Evolutionary conservation across 2,329 filamentous ascomycete species (phyloP).

Genomic region (Aureobasidium zeae): DNA sequence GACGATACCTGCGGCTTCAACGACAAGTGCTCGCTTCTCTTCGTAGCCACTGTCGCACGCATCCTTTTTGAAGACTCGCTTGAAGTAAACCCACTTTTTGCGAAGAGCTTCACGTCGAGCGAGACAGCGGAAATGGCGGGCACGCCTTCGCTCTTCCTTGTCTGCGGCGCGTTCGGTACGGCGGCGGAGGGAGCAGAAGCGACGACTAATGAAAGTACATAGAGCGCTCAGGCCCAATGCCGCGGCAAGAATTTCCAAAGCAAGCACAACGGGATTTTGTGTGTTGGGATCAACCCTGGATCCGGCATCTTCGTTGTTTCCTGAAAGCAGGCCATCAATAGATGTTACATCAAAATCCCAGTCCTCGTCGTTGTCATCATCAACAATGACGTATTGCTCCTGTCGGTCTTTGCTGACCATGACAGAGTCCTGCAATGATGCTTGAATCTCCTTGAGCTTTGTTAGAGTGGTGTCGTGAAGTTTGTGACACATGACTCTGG

Average conservation of each 20-base stretch:
- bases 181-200: slow-evolving; percentile 41
- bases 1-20: slow-evolving; percentile 30
- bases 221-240: slow-evolving; percentile 38
- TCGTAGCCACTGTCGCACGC: slow-evolving; percentile 37
- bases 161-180: slow-evolving; percentile 45
- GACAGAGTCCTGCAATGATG: slow-evolving; percentile 4
- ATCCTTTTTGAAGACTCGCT: slow-evolving; percentile 25
- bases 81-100: slow-evolving; percentile 39
- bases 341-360: slow-evolving; percentile 8
- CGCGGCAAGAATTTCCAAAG: slow-evolving; percentile 37
- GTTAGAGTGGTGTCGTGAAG: slow-evolving; percentile 7
- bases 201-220: slow-evolving; percentile 37
- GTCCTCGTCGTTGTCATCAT: background rate
- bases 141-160: slow-evolving; percentile 46
- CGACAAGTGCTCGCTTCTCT: slow-evolving; percentile 42
- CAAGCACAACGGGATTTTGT: slow-evolving; percentile 28
- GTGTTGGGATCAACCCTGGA: background rate
- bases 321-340: slow-evolving; percentile 1
- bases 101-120: slow-evolving; percentile 43
- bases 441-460: slow-evolving; percentile 9
- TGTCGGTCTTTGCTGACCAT: slow-evolving; percentile 9
- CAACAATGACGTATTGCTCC: background rate
- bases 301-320: background rate
- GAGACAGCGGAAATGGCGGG: slow-evolving; percentile 44
- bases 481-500: slow-evolving; percentile 12